Conservation (phyloP, 495 filamentous ascomycete species). For the Gamarada debralockiae region DNA sequence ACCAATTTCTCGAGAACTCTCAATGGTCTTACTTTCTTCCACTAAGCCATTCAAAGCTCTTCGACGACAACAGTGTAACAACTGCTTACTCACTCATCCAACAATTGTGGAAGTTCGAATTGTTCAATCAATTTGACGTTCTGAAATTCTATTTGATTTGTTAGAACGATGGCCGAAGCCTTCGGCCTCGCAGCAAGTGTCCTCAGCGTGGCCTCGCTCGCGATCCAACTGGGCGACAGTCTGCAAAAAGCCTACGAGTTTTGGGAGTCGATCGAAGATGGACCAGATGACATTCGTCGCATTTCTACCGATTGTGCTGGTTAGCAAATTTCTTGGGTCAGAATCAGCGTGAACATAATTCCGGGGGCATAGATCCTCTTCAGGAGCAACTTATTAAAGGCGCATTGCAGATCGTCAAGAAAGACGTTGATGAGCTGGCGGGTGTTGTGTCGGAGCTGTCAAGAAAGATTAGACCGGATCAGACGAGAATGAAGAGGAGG, state of each 20-base stretch:
- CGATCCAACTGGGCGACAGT: constrained; percentile 3
- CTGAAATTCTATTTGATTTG: too few species aligned
- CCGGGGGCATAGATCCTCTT: neutral
- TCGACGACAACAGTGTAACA: too few species aligned
- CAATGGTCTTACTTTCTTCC: too few species aligned
- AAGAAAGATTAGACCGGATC: neutral
- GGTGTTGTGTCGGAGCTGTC: neutral
- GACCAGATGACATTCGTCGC: constrained; percentile 5
- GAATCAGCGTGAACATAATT: neutral
- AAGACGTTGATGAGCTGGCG: constrained; percentile 6
- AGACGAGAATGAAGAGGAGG: neutral
- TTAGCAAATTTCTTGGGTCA: neutral
- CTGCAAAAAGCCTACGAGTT: constrained; percentile 4
- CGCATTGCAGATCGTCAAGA: neutral
- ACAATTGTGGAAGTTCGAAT: too few species aligned
- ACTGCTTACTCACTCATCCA: too few species aligned
- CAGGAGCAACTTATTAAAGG: neutral
- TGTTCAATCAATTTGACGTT: too few species aligned
- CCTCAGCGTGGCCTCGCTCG: constrained; percentile 5
- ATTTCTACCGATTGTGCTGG: constrained; percentile 3
- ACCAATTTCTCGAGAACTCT: too few species aligned
- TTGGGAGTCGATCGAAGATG: constrained; percentile 9
- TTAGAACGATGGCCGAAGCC: too few species aligned
- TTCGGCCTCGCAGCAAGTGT: constrained; percentile 6
- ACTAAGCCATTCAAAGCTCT: too few species aligned